Evolutionary conservation across 805 yeast genomes (phyloP).

Genomic region (Ogataea philodendri): DNA sequence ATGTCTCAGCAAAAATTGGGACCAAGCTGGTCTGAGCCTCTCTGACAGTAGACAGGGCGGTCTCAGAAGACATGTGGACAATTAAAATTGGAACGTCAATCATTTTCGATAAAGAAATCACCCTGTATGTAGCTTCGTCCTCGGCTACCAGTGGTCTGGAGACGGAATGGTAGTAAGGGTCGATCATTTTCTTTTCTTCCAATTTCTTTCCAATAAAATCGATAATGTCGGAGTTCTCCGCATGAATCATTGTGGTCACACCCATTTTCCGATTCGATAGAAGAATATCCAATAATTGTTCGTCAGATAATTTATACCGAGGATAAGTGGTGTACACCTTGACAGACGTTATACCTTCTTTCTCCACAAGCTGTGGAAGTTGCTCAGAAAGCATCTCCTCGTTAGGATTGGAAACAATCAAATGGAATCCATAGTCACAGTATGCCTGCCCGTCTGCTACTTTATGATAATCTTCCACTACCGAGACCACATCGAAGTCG

Average conservation of each 20-base stretch:
- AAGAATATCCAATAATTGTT: conserved; percentile 39
- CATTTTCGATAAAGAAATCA: conserved; percentile 41
- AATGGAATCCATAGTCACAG: conserved; percentile 50
- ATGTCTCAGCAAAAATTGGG: conserved; percentile 49
- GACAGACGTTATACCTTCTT: conserved; percentile 39
- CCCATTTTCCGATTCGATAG: conserved; percentile 39
- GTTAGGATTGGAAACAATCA: conserved; percentile 36
- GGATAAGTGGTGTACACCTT: conserved; percentile 49
- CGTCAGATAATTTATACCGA: conserved; percentile 39
- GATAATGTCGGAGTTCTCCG: conserved; percentile 50
- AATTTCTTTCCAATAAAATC: conserved; percentile 34
- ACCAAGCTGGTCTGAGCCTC: conserved; percentile 40
- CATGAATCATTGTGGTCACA: conserved; percentile 50
- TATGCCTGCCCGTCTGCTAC: conserved; percentile 36
- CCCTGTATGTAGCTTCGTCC: conserved; percentile 50
- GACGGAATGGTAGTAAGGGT: conserved; percentile 45
- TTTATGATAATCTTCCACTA: conserved; percentile 23
- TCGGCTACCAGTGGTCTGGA: conserved; percentile 46
- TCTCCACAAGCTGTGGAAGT: conserved; percentile 35
- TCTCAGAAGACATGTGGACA: conserved; percentile 47
- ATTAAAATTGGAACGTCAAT: conserved; percentile 46
- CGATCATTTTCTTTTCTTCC: conserved; percentile 36
- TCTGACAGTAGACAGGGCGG: conserved; percentile 41
- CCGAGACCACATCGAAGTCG: conserved; percentile 24
- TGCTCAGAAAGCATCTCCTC: conserved; percentile 23